These are phyloP conservation scores for Colletotrichum siamense DNA, from an alignment of 2,329 filamentous ascomycete genomes.

Conservation along the genomic window DNA sequence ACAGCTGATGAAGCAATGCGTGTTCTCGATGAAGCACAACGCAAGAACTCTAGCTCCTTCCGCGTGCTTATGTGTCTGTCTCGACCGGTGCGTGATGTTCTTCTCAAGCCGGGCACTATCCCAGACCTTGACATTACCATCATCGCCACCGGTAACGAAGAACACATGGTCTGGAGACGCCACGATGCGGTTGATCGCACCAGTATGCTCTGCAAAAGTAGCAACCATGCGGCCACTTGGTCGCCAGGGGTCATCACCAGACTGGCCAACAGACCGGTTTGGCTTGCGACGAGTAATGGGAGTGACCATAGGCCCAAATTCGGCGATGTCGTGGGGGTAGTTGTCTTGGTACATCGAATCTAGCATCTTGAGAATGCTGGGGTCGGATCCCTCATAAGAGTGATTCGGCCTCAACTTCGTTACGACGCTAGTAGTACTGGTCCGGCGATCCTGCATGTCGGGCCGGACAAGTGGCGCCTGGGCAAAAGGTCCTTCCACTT, in stretches of 20 bases:
- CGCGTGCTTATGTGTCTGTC: constrained; percentile 82
- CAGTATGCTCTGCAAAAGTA: constrained; percentile 86
- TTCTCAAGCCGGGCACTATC: constrained; percentile 88
- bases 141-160: constrained; percentile 92
- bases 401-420: constrained; percentile 56
- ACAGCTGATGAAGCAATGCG: constrained; percentile 91
- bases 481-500: constrained; percentile 63
- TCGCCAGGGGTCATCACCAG: constrained; percentile 72
- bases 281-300: constrained; percentile 64
- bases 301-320: constrained; percentile 82
- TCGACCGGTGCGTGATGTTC: constrained; percentile 85
- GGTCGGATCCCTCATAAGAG: constrained; percentile 83
- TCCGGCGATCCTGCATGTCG: constrained; percentile 32
- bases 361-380: constrained; percentile 72
- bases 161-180: constrained; percentile 91
- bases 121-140: constrained; percentile 92
- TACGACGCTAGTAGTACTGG: constrained; percentile 27
- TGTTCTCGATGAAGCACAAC: constrained; percentile 90
- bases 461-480: constrained; percentile 36
- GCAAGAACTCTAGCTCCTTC: constrained; percentile 76
- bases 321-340: constrained; percentile 67
- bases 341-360: constrained; percentile 84
- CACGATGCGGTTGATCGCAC: constrained; percentile 79
- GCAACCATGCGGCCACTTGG: constrained; percentile 85
- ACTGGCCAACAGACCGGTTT: constrained; percentile 55